A percentile compares a stretch with the other conserved stretches of the same genome.
Conservation (phyloP, 495 filamentous ascomycete species). For the Parmelia sp. region DNA sequence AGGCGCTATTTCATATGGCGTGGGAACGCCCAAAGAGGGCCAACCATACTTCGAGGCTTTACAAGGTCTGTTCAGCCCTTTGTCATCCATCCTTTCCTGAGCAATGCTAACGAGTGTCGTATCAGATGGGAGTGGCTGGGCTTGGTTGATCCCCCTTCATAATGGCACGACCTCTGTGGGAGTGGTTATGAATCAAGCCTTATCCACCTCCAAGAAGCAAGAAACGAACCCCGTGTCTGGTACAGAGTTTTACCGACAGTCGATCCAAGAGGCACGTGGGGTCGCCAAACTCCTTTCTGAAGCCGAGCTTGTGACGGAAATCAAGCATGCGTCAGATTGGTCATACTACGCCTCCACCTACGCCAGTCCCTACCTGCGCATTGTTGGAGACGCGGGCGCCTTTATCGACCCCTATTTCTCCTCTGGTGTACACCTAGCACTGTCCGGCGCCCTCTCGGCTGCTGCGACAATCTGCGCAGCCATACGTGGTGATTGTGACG, state of each 20-base stretch:
- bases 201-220: too few species aligned
- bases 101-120: not conserved
- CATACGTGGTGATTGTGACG: constrained; percentile 34
- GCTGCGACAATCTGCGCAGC: constrained; percentile 35
- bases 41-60: constrained; percentile 36
- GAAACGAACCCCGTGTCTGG: too few species aligned
- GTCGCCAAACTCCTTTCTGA: too few species aligned
- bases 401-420: constrained; percentile 44
- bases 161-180: constrained; percentile 34
- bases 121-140: constrained; percentile 38
- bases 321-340: constrained; percentile 40
- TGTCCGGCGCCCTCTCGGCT: constrained; percentile 41
- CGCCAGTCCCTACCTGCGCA: constrained; percentile 31
- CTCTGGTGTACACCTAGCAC: constrained; percentile 45
- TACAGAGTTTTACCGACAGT: too few species aligned
- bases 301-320: constrained; percentile 31
- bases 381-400: constrained; percentile 39
- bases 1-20: constrained; percentile 23
- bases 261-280: too few species aligned
- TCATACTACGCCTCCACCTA: constrained; percentile 40
- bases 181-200: constrained; percentile 33
- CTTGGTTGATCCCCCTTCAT: constrained; percentile 36
- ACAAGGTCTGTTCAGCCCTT: constrained; percentile 21
- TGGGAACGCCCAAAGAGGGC: constrained; percentile 24
- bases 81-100: too few species aligned